Evolutionary conservation across 768 basidiomycete species (phyloP).

Genomic region (Trichaptum fuscoviolaceum): DNA sequence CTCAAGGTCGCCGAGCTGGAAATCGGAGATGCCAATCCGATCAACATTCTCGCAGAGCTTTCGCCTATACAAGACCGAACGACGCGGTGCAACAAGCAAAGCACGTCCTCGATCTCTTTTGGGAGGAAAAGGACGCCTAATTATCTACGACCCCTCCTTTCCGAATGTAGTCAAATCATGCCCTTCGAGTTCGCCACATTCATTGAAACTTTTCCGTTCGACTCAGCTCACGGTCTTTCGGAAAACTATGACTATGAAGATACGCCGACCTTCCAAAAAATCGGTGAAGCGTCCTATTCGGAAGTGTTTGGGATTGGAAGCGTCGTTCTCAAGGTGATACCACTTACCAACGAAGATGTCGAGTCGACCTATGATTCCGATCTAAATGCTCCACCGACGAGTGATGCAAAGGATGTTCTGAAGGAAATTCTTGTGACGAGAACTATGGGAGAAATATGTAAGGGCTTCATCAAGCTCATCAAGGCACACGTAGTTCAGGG

Average conservation of each 20-base stretch:
- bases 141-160: constrained; percentile 59
- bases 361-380: constrained; percentile 24
- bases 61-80: background rate
- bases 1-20: constrained; percentile 10
- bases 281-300: constrained; percentile 95
- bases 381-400: constrained; percentile 58
- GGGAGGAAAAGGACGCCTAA: constrained; percentile 27
- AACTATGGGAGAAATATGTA: constrained; percentile 70
- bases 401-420: constrained; percentile 68
- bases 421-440: constrained; percentile 77
- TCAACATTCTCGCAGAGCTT: background rate
- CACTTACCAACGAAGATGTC: constrained; percentile 51
- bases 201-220: constrained; percentile 74
- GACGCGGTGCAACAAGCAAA: background rate
- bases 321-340: constrained; percentile 88
- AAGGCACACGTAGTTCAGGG: constrained; percentile 87
- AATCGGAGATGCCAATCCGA: constrained; percentile 8
- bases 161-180: constrained; percentile 61
- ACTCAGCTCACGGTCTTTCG: constrained; percentile 50
- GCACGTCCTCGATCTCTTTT: background rate
- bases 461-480: constrained; percentile 69
- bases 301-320: constrained; percentile 92
- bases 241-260: constrained; percentile 21
- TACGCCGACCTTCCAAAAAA: constrained; percentile 59
- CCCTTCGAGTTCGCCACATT: constrained; percentile 79